Percentiles rank a stretch among this genome's conserved stretches.
phyloP scores from a whole-genome alignment of 192 early-diverging fungal genomes.

The Polychytrium aggregatum region DNA sequence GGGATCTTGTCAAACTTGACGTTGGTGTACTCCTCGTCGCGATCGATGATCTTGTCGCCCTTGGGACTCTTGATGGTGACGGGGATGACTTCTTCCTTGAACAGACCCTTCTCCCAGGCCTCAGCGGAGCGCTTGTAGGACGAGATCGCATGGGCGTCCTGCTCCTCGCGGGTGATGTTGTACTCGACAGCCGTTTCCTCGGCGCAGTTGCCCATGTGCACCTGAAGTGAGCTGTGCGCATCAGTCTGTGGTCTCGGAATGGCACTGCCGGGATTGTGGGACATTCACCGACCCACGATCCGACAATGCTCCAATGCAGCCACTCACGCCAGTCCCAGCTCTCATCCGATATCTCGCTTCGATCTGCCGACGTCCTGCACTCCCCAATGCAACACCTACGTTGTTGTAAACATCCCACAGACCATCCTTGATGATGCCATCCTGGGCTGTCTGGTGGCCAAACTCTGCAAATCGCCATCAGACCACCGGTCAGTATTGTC shows the following conservation, averaged over 20 bases:
- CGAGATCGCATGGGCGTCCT: constrained; percentile 76
- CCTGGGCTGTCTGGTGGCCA: constrained; percentile 67
- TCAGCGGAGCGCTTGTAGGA: constrained; percentile 84
- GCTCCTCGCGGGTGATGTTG: constrained; percentile 75
- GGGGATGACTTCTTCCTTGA: constrained; percentile 73
- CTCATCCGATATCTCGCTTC: too few species aligned
- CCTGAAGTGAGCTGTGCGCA: too few species aligned
- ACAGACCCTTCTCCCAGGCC: constrained; percentile 72
- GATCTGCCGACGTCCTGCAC: too few species aligned
- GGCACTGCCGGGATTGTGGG: too few species aligned
- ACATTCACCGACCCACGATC: background rate
- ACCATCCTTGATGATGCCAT: constrained; percentile 92
- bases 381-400: too few species aligned
- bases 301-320: background rate
- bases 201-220: constrained; percentile 40
- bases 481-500: too few species aligned
- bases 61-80: constrained; percentile 71
- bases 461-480: constrained; percentile 40
- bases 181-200: constrained; percentile 78
- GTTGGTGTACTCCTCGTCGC: constrained; percentile 93
- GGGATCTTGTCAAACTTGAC: constrained; percentile 86
- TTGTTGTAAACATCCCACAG: constrained; percentile 95
- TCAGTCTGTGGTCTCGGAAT: too few species aligned
- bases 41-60: constrained; percentile 61
- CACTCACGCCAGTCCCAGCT: background rate